phyloP scores from a whole-genome alignment of 2,329 filamentous ascomycete species.

The Stagonosporopsis cucurbitacearum region DNA sequence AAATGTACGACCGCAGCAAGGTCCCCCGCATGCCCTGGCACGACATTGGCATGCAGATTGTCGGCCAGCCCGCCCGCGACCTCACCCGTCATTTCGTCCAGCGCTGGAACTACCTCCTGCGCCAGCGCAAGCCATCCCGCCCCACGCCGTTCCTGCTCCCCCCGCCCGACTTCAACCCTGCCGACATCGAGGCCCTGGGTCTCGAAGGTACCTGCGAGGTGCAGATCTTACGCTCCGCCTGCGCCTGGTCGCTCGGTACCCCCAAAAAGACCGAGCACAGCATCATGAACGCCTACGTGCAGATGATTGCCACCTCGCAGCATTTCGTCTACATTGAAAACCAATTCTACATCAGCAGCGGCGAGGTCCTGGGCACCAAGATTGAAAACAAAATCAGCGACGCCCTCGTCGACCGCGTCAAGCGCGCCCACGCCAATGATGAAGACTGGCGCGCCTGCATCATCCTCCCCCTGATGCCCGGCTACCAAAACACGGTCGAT shows the following conservation, averaged over 20 bases:
- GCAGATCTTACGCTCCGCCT: constrained; percentile 90
- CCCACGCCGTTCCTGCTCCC: constrained; percentile 93
- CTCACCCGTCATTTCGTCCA: constrained; percentile 96
- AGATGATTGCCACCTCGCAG: constrained; percentile 92
- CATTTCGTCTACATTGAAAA: constrained; percentile 99
- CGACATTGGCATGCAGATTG: constrained; percentile 96
- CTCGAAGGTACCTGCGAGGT: constrained; percentile 95
- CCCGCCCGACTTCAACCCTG: constrained; percentile 86
- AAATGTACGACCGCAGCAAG: constrained; percentile 94
- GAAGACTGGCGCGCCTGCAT: constrained; percentile 92
- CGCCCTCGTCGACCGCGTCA: constrained; percentile 89
- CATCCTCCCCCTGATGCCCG: constrained; percentile 94
- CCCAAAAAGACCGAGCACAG: constrained; percentile 85
- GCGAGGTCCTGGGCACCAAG: constrained; percentile 82
- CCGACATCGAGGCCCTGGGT: constrained; percentile 85
- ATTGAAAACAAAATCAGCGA: constrained; percentile 95
- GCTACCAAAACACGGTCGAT: constrained; percentile 96
- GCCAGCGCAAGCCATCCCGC: constrained; percentile 89
- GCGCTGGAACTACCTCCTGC: constrained; percentile 95
- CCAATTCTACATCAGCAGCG: constrained; percentile 96
- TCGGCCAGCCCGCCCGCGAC: constrained; percentile 93
- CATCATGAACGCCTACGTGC: constrained; percentile 94
- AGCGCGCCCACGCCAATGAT: constrained; percentile 79
- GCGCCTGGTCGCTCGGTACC: constrained; percentile 89
- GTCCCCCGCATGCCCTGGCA: constrained; percentile 98